Conservation (phyloP, 352 stramenopile species). For the Phytophthora pluvialis region DNA sequence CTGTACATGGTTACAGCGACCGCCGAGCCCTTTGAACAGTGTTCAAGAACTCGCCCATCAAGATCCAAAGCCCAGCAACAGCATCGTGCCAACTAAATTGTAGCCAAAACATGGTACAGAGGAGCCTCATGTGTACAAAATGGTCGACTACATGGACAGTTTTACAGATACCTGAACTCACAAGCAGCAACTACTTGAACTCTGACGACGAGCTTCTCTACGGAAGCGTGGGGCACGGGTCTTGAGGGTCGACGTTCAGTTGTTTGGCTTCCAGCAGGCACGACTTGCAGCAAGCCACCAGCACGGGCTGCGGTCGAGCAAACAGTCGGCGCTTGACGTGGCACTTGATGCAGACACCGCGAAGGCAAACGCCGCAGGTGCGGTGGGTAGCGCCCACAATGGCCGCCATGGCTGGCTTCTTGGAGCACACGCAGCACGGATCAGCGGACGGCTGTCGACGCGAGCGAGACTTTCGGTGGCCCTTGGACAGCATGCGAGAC, state of each 20-base stretch:
- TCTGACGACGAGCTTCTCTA: background rate
- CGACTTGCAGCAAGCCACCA: conserved; percentile 56
- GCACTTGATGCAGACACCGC: conserved; percentile 55
- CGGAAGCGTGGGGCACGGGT: conserved; percentile 48
- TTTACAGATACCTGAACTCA: conserved; percentile 17
- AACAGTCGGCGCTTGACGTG: conserved; percentile 54
- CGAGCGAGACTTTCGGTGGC: conserved; percentile 22
- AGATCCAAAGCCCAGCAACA: no score
- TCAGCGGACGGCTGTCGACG: conserved; percentile 25
- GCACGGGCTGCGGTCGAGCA: conserved; percentile 38
- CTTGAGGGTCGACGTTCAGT: conserved; percentile 44
- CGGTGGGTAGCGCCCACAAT: conserved; percentile 30
- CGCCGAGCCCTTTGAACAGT: no score
- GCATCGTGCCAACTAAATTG: no score
- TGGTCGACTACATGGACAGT: conserved; percentile 6
- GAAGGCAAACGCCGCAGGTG: conserved; percentile 49
- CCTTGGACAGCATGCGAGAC: conserved; percentile 24
- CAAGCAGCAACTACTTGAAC: background rate
- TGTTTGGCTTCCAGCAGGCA: conserved; percentile 52
- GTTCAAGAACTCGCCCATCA: no score
- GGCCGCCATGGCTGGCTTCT: conserved; percentile 34
- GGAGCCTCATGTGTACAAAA: no score
- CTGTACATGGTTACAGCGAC: no score
- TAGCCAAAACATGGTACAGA: no score
- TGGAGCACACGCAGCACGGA: conserved; percentile 35